Base-by-base conservation (phyloP, 345 rosid genomes). In the Eutrema japonicum region DNA sequence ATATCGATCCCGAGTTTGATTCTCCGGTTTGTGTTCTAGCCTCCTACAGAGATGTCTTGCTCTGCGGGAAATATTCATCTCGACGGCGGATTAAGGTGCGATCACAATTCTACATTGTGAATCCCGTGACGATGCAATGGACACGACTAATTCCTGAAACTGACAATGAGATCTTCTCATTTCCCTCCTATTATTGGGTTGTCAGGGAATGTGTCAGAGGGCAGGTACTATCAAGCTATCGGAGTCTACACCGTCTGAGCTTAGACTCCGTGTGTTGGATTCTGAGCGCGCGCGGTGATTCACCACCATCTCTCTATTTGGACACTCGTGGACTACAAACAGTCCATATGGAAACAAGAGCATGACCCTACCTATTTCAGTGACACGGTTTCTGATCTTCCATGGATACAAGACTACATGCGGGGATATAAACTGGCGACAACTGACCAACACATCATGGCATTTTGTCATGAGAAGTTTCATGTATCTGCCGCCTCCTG, bases 321-420 rank as follows among this genome's bases (percentile, higher is more conserved):
- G 72, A 68, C 72, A 26, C 72, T 68, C 37, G 55, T 9, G 41
- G 72, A 52, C 45, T 52, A 68, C 62, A 68, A 41, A 40, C 38
- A 35, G 27, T 53, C 72, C 14, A 29, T 41, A 10, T 68, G 72
- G 72, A 53, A 32, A 54, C 60, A 41, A 54, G 41, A 68, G 40
- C 51, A 30, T 16, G 36, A 22, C 1, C 41, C 29, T 40, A 42
- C 29, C 40, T 67, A 16, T 53, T 53, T 67, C 62, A 67, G 36
- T 10, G 49, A 26, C 32, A 38, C 8, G 41, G 41, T 38, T 38
- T 38, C 61, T n/a, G 3, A 55, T 18, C 8, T 26, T 36, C 35
- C 46, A 4, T 50, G 36, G 47, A 27, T 50, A 37, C 58, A 66
- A 66, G 33, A 37, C 47, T 66, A 50, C 32, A 50, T 50, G 49